Conservation (phyloP, 2,329 filamentous ascomycete genomes). For the Beauveria varroae region DNA sequence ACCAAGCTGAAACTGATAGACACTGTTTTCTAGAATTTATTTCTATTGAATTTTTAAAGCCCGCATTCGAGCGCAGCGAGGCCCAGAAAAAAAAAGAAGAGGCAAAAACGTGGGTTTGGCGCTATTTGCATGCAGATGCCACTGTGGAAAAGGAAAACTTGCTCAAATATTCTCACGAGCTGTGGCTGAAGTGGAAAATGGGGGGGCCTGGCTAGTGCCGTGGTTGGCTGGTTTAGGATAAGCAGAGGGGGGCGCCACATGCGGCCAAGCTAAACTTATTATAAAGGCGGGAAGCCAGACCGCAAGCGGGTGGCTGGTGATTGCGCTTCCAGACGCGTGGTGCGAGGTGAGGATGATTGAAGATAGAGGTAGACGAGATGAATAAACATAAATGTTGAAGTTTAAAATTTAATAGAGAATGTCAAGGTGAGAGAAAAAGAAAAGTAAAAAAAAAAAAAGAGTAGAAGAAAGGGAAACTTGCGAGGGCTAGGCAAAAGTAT, state of each 20-base stretch:
- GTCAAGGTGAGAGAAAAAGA: too few relatives aligned
- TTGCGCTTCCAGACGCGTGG: too few relatives aligned
- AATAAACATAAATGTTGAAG: too few relatives aligned
- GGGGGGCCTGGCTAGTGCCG: too few relatives aligned
- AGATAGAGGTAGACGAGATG: too few relatives aligned
- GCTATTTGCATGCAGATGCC: constrained; percentile 10
- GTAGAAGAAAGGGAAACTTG: background rate
- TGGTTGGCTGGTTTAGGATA: background rate
- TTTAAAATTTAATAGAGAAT: too few relatives aligned
- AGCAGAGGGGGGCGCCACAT: background rate
- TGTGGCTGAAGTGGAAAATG: background rate
- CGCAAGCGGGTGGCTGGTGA: background rate
- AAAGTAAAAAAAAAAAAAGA: background rate
- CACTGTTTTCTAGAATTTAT: background rate
- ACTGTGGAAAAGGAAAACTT: constrained; percentile 22
- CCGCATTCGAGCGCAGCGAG: constrained; percentile 2
- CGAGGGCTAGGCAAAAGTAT: too few relatives aligned
- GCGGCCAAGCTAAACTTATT: background rate
- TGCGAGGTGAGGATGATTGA: too few relatives aligned
- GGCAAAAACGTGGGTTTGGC: background rate
- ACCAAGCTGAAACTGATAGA: background rate
- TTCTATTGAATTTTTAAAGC: background rate
- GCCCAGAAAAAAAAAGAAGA: background rate
- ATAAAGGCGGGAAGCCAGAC: background rate
- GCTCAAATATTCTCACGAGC: constrained; percentile 32